Evolutionary conservation across 345 rosid genomes (phyloP), one percentile per base, ranked within the genome.

Genomic region (Durio zibethinus): DNA sequence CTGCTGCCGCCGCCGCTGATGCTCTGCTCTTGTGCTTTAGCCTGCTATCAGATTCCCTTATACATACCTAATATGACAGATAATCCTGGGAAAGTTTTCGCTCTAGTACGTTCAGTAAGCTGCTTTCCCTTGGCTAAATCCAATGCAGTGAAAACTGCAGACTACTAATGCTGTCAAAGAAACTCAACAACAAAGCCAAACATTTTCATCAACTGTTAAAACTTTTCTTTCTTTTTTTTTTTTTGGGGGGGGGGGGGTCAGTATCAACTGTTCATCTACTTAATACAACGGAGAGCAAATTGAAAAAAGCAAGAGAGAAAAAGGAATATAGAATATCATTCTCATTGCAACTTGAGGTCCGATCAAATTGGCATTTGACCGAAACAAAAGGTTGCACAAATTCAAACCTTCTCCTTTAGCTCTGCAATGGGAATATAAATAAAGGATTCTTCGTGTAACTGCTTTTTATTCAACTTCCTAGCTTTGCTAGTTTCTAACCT

Each of bases 361-460:
- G 16, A 20, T 59, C 20, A 60, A 60, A 27, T 27, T 18, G 20
- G 18, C 2, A 61, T 61, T 29, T 14, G 38, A 14, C 20, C 38
- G 25, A 47, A 47, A 69, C 40, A 69, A 50, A 38, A 43, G 18
- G 31, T 35, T 73, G 53, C 35, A 48, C 61, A 36, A 25, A 73
- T 61, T 85, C 83, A 86, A 50, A 18, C 53, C 69, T 87, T 90
- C 80, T 92, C 97, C 81, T 74, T 87, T 77, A 93, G 74, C 82
- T 86, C 90, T 50, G 94, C 97, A 72, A 82, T 67, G 8, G 97
- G 99, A 72, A 96, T 88, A 87, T 86, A 93, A 60, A 90, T 74
- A 72, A 92, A 84, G 47, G 86, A 76, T 27, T 91, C 86, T 63
- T 86, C 83, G 63, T 73, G 83, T 20, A 66, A 14, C 40, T 73